Base-by-base conservation (phyloP, 495 filamentous ascomycete genomes). In the Haplographium delicatum region DNA sequence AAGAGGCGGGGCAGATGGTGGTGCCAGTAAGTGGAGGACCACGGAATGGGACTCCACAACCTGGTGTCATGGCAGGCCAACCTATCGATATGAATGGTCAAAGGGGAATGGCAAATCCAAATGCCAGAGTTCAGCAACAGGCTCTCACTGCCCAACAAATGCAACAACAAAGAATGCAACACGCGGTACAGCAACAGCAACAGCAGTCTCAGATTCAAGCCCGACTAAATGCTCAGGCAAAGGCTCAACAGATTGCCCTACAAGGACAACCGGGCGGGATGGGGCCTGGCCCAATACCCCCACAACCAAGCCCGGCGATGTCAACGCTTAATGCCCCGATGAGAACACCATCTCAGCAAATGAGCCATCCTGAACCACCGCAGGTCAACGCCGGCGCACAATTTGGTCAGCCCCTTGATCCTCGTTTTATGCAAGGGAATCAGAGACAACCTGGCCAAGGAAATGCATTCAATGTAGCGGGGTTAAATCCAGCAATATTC, bases 241-340 rank as follows among this genome's bases (percentile, higher is more conserved):
- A 70, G 31, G 60, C 56, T 6, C 54, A 54, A 35, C 34, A 59
- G 46, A 56, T 62, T 11, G 48, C 65, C 23, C 68, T 78, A 56
- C 72, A 72, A 49, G 71, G 71, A 1, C 75, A 77, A 52, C 72
- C 69, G 6, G 72, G 71, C 5, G 68, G 65, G 20, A 60, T 74
- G 43, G 60, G 60, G 8, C 23, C 41, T 42, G 72, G 65, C 0
- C 63, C 64, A 9, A 64, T 71, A 10, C 62, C 65, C 11, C 63
- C 70, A 15, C 73, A 74, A 6, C 76, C 75, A 47, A 77, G 73
- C 47, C 76, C 76, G 6, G 70, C 65, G 1, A 72, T 78, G 72
- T 64, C 64, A 35, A 73, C 71, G 1, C 45, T 76, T 33, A 78
- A 72, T 38, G 64, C 72, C 1, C 74, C 74, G 11, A 31, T 62